Evolutionary conservation across 129 eudicot genomes (phyloP), one percentile per base, ranked within the genome.

Genomic region (Centella asiatica): DNA sequence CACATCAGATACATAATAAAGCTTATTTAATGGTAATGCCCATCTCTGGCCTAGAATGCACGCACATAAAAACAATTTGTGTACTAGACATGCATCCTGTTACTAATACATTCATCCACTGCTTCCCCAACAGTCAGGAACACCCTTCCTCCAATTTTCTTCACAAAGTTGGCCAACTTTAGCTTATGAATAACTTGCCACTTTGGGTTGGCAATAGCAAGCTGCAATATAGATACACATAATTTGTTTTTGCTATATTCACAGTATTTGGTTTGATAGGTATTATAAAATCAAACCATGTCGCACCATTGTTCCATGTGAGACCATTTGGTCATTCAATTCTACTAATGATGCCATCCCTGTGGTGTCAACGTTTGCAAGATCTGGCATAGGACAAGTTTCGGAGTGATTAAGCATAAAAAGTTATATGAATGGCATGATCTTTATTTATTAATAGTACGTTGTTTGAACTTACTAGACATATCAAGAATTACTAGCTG

Each of bases 381-480:
- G 62, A 62, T 77, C 89, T 83, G 57, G 24, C 48, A 46, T 64
- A 19, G 4, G 18, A 62, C 15, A 49, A 22, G 12, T 32, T 15
- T 66, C 50, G 59, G 57, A 40, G 46, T 33, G 51, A 40, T 10
- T 62, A 57, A 23, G 13, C 67, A 27, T 1, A 45, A 19, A 18
- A n/a, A 46, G 20, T 3, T 17, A 19, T 19, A 19, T 3, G 9
- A 34, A 34, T 34, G 4, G 4, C 9, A 34, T 34, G 9, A 3
- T 34, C 39, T 34, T 34, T 34, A n/a, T n/a, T n/a, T n/a, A n/a
- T n/a, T n/a, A n/a, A n/a, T n/a, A n/a, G n/a, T n/a, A n/a, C n/a
- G n/a, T n/a, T n/a, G n/a, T n/a, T n/a, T n/a, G n/a, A 17, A 75
- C 85, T 80, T 77, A 84, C 92, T 74, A 36, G 92, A 75, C 86